phyloP scores from a whole-genome alignment of 2,329 filamentous ascomycete species.

The Botrytis tulipae region DNA sequence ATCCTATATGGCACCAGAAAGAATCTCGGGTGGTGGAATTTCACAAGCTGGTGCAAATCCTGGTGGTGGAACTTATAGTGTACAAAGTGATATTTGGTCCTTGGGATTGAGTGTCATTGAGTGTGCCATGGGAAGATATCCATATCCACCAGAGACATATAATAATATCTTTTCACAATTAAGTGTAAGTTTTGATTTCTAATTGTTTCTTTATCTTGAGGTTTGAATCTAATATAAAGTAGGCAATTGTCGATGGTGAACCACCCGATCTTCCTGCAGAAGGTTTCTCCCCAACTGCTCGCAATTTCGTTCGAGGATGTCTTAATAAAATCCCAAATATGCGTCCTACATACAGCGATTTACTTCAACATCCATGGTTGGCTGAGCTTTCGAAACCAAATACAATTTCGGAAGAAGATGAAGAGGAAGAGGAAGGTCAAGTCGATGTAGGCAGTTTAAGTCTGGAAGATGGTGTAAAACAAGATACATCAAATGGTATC shows the following conservation, averaged over 20 bases:
- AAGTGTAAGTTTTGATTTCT: constrained; percentile 64
- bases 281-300: constrained; percentile 74
- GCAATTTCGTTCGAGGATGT: constrained; percentile 84
- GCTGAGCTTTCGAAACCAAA: constrained; percentile 70
- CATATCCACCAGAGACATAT: constrained; percentile 95
- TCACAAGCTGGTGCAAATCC: constrained; percentile 66
- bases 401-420: constrained; percentile 70
- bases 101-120: constrained; percentile 92
- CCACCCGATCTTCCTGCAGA: constrained; percentile 80
- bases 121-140: constrained; percentile 90
- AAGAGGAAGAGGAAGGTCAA: constrained; percentile 43
- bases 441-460: constrained; percentile 34
- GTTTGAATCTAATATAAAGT: constrained; percentile 21
- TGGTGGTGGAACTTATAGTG: constrained; percentile 85
- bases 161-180: constrained; percentile 98
- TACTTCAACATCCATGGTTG: constrained; percentile 89
- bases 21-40: constrained; percentile 84
- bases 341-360: constrained; percentile 88
- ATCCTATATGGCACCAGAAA: constrained; percentile 97
- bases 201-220: neutral
- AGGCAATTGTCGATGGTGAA: constrained; percentile 99
- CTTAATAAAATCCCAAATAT: constrained; percentile 90
- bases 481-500: neutral
- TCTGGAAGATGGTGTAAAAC: neutral
- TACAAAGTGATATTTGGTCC: constrained; percentile 98